Evolutionary conservation across 148 eudicot genomes (phyloP).

Genomic region (Nepenthes gracilis): DNA sequence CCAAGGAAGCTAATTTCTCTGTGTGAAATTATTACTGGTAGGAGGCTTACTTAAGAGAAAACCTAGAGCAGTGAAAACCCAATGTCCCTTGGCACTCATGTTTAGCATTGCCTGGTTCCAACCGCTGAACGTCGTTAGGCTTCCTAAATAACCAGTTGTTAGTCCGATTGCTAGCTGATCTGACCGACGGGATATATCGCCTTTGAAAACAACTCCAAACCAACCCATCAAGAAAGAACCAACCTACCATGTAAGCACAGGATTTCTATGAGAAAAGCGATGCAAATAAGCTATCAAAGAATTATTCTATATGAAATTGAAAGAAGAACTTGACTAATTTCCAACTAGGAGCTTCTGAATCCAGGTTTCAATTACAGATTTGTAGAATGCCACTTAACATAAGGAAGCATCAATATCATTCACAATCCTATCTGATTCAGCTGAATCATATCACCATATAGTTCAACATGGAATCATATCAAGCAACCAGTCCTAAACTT

Average conservation of each 20-base stretch:
- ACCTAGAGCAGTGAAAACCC: conserved; percentile 65
- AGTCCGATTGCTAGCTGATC: conserved; percentile 68
- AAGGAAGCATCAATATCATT: too few relatives aligned
- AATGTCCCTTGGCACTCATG: conserved; percentile 65
- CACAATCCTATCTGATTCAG: too few relatives aligned
- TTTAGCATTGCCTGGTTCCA: conserved; percentile 96
- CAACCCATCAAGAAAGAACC: conserved; percentile 99
- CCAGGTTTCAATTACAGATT: too few relatives aligned
- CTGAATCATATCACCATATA: too few relatives aligned
- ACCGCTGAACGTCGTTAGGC: conserved; percentile 93
- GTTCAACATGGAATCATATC: too few relatives aligned
- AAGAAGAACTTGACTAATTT: background rate
- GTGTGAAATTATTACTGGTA: background rate
- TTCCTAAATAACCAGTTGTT: conserved; percentile 87
- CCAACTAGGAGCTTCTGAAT: too few relatives aligned
- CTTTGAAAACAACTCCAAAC: conserved; percentile 86
- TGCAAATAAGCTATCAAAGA: background rate
- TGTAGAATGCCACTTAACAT: too few relatives aligned
- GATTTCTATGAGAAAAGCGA: background rate
- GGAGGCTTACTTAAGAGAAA: conserved; percentile 43
- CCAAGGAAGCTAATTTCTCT: background rate
- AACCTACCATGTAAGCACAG: conserved; percentile 24
- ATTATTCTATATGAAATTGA: background rate
- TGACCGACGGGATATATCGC: conserved; percentile 40
- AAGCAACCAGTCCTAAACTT: too few relatives aligned